Percentiles rank a stretch among this genome's conserved stretches.
phyloP scores from a whole-genome alignment of 108 stramenopile genomes.

The Cyclotella cryptica region DNA sequence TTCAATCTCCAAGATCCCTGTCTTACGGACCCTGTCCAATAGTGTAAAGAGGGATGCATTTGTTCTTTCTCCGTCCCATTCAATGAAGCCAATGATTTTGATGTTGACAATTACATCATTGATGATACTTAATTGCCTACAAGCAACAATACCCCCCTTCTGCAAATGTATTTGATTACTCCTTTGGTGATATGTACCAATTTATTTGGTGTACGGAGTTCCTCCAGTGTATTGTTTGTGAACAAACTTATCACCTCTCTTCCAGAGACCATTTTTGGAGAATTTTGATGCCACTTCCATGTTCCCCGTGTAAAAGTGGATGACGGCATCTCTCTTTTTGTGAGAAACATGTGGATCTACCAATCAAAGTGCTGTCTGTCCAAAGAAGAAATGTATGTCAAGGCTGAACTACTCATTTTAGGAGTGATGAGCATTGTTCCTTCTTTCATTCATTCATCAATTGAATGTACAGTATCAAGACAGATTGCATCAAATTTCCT shows the following conservation, averaged over 20 bases:
- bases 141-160: too few species aligned
- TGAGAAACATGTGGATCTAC: background rate
- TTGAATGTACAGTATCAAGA: conserved; percentile 20
- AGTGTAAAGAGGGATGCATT: too few species aligned
- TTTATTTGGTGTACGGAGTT: too few species aligned
- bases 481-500: conserved; percentile 18
- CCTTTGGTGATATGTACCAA: too few species aligned
- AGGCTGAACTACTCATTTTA: conserved; percentile 17
- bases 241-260: conserved; percentile 1
- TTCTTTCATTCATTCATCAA: conserved; percentile 20
- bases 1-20: too few species aligned
- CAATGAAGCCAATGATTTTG: too few species aligned
- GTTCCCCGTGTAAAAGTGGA: conserved; percentile 17
- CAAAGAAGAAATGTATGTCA: background rate
- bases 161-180: too few species aligned
- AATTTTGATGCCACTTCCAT: background rate
- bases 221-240: too few species aligned
- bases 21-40: too few species aligned
- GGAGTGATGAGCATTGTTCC: background rate
- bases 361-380: background rate
- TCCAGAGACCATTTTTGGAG: background rate
- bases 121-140: too few species aligned
- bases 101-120: too few species aligned
- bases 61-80: too few species aligned
- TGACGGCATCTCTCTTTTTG: background rate